A percentile compares a stretch with the other conserved stretches of the same genome.
Conservation (phyloP, 768 basidiomycete genomes). For the Lactarius indigo region DNA sequence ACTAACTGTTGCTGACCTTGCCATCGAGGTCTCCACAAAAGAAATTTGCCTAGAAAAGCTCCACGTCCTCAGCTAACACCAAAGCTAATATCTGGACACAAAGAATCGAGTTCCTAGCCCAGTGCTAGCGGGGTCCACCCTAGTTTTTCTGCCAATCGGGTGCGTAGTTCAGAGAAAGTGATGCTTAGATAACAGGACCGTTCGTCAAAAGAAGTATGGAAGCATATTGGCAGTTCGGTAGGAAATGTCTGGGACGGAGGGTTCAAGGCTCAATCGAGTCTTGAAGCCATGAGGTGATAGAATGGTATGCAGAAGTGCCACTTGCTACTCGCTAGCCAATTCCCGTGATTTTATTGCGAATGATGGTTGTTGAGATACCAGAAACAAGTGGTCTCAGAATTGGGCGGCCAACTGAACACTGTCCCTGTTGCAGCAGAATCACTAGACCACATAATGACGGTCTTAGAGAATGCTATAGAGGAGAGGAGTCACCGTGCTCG, state of each 20-base stretch:
- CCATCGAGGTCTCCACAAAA: neutral
- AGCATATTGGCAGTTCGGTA: neutral
- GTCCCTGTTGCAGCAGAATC: neutral
- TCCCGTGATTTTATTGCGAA: neutral
- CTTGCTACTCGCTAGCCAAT: neutral
- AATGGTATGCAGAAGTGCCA: neutral
- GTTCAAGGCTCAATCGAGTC: neutral
- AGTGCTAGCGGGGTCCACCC: neutral
- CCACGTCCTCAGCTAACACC: neutral
- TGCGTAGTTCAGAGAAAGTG: neutral
- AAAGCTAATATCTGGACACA: no score
- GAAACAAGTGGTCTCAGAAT: neutral
- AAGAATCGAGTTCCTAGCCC: neutral
- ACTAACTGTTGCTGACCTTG: conserved; percentile 43
- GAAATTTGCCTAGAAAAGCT: neutral
- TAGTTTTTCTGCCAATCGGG: neutral
- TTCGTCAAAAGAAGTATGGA: neutral
- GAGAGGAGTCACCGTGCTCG: neutral
- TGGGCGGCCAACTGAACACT: neutral
- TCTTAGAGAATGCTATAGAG: neutral
- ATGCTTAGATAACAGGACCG: neutral
- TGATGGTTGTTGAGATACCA: neutral
- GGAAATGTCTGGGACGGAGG: neutral
- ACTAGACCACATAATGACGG: neutral
- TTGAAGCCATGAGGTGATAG: neutral